Conservation (phyloP, 257 asterid species). For the Solanum chmielewskii region DNA sequence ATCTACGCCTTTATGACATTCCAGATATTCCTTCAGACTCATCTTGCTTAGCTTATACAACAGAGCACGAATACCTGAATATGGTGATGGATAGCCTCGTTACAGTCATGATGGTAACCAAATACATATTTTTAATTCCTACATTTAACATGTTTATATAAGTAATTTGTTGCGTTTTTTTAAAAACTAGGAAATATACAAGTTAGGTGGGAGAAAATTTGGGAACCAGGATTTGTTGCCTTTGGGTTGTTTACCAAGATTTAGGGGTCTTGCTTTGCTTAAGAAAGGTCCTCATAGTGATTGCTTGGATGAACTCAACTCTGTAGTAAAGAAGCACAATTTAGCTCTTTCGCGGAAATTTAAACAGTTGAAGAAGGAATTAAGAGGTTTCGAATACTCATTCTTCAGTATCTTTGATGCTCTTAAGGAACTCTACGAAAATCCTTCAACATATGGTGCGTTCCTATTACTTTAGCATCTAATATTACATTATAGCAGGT, state of each 20-base stretch:
- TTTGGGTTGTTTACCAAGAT: not conserved
- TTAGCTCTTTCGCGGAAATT: not conserved
- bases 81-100: not conserved
- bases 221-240: not conserved
- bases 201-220: not conserved
- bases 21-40: not conserved
- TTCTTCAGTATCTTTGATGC: not conserved
- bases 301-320: not conserved
- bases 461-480: not conserved
- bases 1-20: not conserved
- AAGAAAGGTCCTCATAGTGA: not conserved
- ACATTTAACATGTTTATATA: not conserved
- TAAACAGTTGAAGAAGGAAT: not conserved
- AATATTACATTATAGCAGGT: not conserved
- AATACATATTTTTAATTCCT: not conserved
- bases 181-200: not conserved
- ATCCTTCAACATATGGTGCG: not conserved
- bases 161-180: not conserved
- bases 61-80: not conserved
- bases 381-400: not conserved
- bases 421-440: not conserved
- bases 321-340: not conserved
- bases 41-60: not conserved
- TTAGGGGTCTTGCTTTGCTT: not conserved
- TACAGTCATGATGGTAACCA: not conserved